Evolutionary conservation across 192 early-diverging fungal species (phyloP).

Genomic region (Mortierella claussenii): DNA sequence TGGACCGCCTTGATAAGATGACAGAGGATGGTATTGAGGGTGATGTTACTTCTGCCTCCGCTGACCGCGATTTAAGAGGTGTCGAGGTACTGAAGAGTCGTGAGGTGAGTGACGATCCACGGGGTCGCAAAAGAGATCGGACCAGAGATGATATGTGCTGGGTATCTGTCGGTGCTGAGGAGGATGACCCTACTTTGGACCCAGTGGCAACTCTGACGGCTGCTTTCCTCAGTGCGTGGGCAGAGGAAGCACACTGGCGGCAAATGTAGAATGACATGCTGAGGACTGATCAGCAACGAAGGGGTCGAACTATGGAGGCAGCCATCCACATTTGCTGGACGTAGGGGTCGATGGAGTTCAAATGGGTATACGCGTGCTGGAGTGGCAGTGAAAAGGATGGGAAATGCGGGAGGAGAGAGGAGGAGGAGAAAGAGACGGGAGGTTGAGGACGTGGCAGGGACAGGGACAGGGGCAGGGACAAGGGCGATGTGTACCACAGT

Average conservation of each 20-base stretch:
- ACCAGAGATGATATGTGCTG: not conserved
- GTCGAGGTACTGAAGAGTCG: too few species aligned
- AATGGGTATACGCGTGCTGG: too few species aligned
- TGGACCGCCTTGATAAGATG: not conserved
- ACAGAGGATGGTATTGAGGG: not conserved
- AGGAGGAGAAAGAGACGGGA: too few species aligned
- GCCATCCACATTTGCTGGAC: not conserved
- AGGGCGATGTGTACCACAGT: too few species aligned
- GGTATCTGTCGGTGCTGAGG: not conserved
- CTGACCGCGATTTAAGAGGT: too few species aligned
- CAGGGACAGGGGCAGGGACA: too few species aligned
- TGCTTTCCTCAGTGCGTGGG: conserved; percentile 13
- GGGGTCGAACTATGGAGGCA: not conserved
- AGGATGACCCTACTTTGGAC: not conserved
- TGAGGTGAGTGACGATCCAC: too few species aligned
- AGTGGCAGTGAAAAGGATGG: too few species aligned
- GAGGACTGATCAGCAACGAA: not conserved
- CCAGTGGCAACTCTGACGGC: not conserved
- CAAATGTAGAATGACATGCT: conserved; percentile 49
- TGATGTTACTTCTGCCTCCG: not conserved
- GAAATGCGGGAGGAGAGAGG: too few species aligned
- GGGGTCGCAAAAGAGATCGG: too few species aligned
- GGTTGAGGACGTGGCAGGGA: too few species aligned
- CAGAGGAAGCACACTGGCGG: conserved; percentile 27
- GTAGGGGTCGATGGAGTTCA: too few species aligned